Conservation (phyloP, 106 monocot species). For the Posidonia australis region DNA sequence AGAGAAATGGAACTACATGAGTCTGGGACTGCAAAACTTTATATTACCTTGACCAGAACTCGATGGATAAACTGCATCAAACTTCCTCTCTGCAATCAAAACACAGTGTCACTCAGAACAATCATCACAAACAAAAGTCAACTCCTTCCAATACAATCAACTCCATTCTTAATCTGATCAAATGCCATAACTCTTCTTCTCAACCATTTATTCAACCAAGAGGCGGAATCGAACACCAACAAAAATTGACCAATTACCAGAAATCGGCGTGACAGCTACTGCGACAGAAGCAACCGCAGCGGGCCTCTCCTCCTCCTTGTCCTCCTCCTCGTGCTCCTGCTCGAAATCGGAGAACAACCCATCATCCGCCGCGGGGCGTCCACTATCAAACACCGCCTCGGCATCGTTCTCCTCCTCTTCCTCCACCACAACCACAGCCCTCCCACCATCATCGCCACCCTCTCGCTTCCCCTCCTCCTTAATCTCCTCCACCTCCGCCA, state of each 20-base stretch:
- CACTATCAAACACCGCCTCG: conserved; percentile 33
- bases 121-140: not conserved
- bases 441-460: conserved; percentile 7
- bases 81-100: conserved; percentile 39
- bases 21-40: not conserved
- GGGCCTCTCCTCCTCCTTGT: conserved; percentile 11
- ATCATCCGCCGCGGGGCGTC: conserved; percentile 29
- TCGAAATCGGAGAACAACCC: conserved; percentile 48
- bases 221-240: not conserved
- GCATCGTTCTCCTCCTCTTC: conserved; percentile 12
- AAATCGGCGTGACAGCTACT: conserved; percentile 27
- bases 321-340: conserved; percentile 29
- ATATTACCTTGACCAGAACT: conserved; percentile 28
- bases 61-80: conserved; percentile 18
- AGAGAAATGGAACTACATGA: not conserved
- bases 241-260: conserved; percentile 20
- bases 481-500: conserved; percentile 16
- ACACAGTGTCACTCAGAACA: not conserved
- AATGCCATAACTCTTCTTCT: no score
- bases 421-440: not conserved
- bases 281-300: conserved; percentile 3
- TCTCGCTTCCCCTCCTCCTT: no score
- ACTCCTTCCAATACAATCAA: not conserved
- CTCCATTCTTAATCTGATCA: no score
- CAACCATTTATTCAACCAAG: not conserved